Evolutionary conservation across 139 green algal genomes (phyloP), one percentile per base, ranked within the genome.

Genomic region (Chlamydomonas sp.): DNA sequence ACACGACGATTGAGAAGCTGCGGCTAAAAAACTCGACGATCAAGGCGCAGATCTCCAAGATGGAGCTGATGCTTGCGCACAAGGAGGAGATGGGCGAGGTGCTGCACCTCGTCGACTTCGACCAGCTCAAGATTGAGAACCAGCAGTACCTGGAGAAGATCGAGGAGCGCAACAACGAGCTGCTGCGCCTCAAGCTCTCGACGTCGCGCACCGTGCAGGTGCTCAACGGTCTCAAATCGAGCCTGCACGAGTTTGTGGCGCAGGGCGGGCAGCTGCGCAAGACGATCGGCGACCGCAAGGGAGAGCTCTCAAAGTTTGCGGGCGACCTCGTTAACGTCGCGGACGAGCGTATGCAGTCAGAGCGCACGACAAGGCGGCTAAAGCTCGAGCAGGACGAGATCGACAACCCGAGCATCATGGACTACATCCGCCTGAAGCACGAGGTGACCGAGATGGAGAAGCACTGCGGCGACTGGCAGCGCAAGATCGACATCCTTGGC

Each of bases 81-180:
- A 91, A 94, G 79, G 81, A 90, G 75, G 82, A 92, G 75, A 86
- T 90, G 82, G 87, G 90, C 5, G 89, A 93, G 70, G 83, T 90
- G 34, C 77, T 95, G 54, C 80, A 88, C 60, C 71, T 69, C 20
- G 62, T 69, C 36, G 90, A 96, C 79, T 96, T 96, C 76, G 90
- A 96, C 69, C 87, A 93, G 78, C 82, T 96, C 3, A 94, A 94
- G 75, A 96, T 96, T 57, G 87, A 96, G 70, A 92, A 94, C 76
- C 84, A 93, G 78, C 88, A 94, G 76, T 90, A 90, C 73, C 75
- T 93, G 78, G 84, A 90, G 79, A 83, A 79, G 26, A 91, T 94
- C 33, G 86, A 94, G 75, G 84, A 88, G 69, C 82, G 87, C 31
- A 95, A 94, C 80, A 87, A 76, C 43, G 89, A 93, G 75, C 84